Evolutionary conservation across 345 rosid genomes (phyloP).

Genomic region (Populus ilicifolia): DNA sequence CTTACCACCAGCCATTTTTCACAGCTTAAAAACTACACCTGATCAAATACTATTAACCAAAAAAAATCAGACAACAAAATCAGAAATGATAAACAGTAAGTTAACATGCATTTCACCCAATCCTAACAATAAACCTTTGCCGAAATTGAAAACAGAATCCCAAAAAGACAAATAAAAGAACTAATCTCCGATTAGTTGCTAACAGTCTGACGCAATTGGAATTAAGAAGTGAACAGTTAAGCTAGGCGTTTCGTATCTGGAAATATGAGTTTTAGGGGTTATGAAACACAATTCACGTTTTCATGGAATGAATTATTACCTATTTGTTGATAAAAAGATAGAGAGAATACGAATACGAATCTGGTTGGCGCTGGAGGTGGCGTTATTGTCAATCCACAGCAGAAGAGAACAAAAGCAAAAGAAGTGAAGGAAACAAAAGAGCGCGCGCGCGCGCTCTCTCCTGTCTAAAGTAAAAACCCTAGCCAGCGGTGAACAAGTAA

Average conservation of each 20-base stretch:
- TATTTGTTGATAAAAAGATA: not conserved
- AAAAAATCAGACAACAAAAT: not conserved
- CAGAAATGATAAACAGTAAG: not conserved
- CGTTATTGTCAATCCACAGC: not conserved
- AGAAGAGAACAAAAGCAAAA: not conserved
- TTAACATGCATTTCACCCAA: not conserved
- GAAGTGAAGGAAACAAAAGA: not conserved
- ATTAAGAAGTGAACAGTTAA: not conserved
- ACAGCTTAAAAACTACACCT: not conserved
- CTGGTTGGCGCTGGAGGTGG: not conserved
- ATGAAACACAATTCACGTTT: not conserved
- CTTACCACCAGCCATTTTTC: slow-evolving; percentile 42
- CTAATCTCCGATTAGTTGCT: not conserved
- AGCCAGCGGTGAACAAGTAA: too few species aligned
- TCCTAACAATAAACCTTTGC: too few species aligned
- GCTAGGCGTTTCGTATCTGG: not conserved
- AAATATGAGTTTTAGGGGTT: not conserved
- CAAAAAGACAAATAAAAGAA: not conserved
- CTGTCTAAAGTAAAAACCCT: not conserved
- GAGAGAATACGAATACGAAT: too few species aligned
- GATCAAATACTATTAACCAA: not conserved
- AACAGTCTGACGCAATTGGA: not conserved
- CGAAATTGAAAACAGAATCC: not conserved
- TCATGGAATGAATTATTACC: not conserved
- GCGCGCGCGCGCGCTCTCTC: not conserved